Evolutionary conservation across 2,329 filamentous ascomycete genomes (phyloP), one percentile per base, ranked within the genome.

Genomic region (Amauroascus verrucosus): DNA sequence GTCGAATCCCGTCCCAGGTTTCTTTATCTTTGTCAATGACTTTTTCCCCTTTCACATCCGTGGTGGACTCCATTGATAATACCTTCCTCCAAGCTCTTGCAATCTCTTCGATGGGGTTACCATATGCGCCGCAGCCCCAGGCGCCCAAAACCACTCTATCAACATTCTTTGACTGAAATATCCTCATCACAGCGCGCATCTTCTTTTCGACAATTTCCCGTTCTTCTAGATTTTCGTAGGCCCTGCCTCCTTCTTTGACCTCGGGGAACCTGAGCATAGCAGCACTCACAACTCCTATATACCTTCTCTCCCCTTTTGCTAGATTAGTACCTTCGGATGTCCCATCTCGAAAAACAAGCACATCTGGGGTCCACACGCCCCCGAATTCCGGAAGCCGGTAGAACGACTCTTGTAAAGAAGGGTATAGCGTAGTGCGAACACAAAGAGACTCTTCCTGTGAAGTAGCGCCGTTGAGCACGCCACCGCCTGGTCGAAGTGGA

Each of bases 181-280:
- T 51, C 28, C 53, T 54, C 37, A 54, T 44, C 2, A 50, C 46
- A n/a, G 53, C 53, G 16, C 53, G 35, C 53, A 54, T 50, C 41
- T 54, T 49, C 35, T 33, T 45, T 16, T 54, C 53, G 9, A 43
- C 48, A 5, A 45, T 26, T 30, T 50, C 53, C 22, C 47, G 46
- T 9, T 50, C 46, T 14, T 13, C 20, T 8, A 22, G 18, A 22
- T 51, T 51, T 13, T 47, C 14, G 41, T 54, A 54, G 26, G 6
- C 5, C n/a, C n/a, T 20, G 2, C 16, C 30, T n/a, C 49, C 47
- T 16, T 50, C 40, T 20, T 54, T 47, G 14, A 54, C 2, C 2
- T 54, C 53, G 9, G 53, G 53, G 45, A 54, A 54, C 41, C 53
- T 49, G 22, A 54, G 38, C 53, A 54, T 54, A 7, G 46, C 53